Percentiles rank a stretch among this genome's conserved stretches.
These are phyloP conservation scores for Lichtheimia hyalospora DNA, from an alignment of 371 early-diverging fungal species.

Conservation along the genomic window DNA sequence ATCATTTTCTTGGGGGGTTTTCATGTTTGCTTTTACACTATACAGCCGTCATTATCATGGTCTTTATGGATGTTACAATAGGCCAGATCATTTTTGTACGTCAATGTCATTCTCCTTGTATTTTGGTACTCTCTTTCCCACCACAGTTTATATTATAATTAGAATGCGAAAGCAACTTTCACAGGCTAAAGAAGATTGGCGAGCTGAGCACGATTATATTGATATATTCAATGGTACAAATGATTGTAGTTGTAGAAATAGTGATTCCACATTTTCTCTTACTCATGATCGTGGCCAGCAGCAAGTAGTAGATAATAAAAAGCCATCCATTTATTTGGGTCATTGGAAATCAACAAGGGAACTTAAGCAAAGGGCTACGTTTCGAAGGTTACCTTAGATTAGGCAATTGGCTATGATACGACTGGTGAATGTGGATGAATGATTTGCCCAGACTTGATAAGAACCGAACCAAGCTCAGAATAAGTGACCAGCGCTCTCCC, in stretches of 20 bases:
- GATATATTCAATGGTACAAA: not conserved
- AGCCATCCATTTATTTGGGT: too few species aligned
- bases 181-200: not conserved
- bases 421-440: too few species aligned
- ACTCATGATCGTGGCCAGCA: too few species aligned
- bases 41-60: constrained; percentile 8
- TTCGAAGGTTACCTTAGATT: too few species aligned
- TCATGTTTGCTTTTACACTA: constrained; percentile 2
- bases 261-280: too few species aligned
- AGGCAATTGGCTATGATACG: too few species aligned
- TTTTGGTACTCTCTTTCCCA: not conserved
- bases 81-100: constrained; percentile 23
- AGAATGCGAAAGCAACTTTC: not conserved
- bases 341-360: too few species aligned
- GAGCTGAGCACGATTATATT: not conserved
- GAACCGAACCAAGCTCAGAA: not conserved
- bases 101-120: constrained; percentile 20
- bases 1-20: constrained; percentile 6
- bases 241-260: too few species aligned
- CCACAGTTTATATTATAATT: not conserved
- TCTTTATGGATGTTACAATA: constrained; percentile 1
- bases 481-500: not conserved
- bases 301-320: too few species aligned
- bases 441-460: too few species aligned
- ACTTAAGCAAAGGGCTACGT: too few species aligned